Base-by-base conservation (phyloP, 2,329 filamentous ascomycete genomes). In the Aureobasidium zeae region DNA sequence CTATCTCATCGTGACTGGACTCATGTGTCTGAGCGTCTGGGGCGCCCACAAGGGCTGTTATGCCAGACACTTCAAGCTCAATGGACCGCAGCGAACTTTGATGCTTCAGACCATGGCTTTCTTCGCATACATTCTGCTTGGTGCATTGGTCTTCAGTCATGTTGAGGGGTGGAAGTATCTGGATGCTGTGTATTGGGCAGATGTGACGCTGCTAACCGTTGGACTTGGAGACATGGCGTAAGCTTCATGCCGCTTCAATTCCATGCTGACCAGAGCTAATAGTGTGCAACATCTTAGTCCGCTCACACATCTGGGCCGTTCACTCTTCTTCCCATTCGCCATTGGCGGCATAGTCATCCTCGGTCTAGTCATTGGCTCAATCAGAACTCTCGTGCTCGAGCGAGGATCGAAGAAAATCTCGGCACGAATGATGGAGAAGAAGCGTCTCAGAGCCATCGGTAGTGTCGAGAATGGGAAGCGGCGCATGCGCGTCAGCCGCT, bases 141-240 rank as follows among this genome's bases (percentile, higher is more conserved):
- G 69, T 3, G 68, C 69, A 3, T 51, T 69, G 12, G 56, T 71
- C 0, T 71, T 65, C 49, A 66, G 62, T 33, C 57, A 70, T 47
- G 57, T 74, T 25, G 72, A 75, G 52, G 64, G 60, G 11, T 76
- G 73, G 73, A 57, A 62, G 24, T 75, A 66, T 48, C 57, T 76
- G 1, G 70, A 76, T 50, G 67, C 67, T 1, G 65, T 77, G 0
- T 77, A 72, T 51, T 77, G 70, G 64, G 69, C 72, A 2, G 68
- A 76, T 49, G 72, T 73, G 33, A 76, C 73, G 0, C 55, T 75
- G 1, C 63, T 77, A 2, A 76, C 73, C 0, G 64, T 77, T 5
- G 73, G 73, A 3, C 61, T 76, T 11, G 73, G 73, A 3, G 65
- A 67, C 45, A 71, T 66, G 47, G 61, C 65, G 2, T 39, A 30